Percentiles rank a stretch among this genome's conserved stretches.
Evolutionary conservation across 495 filamentous ascomycete genomes (phyloP).

Genomic region (Neurospora sp.): DNA sequence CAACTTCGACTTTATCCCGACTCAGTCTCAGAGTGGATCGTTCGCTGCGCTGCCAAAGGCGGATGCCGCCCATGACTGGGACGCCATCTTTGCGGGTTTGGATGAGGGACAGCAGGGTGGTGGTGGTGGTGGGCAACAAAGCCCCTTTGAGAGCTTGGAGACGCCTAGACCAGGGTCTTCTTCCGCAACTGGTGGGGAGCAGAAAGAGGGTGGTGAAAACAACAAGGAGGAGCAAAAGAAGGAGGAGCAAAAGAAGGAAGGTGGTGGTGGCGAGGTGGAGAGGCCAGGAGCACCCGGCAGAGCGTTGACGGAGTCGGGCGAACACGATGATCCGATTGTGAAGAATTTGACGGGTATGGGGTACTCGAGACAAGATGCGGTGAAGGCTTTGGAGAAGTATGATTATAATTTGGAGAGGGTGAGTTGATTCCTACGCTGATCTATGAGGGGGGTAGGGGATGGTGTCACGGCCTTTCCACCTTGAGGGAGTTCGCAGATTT

Average conservation of each 20-base stretch:
- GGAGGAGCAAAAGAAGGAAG: conserved; percentile 15
- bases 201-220: not conserved
- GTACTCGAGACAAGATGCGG: conserved; percentile 67
- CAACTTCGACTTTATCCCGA: conserved; percentile 33
- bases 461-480: too few relatives aligned
- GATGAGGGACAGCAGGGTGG: conserved; percentile 34
- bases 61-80: conserved; percentile 72
- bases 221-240: conserved; percentile 7
- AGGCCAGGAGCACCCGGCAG: conserved; percentile 40
- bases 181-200: not conserved
- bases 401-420: conserved; percentile 96
- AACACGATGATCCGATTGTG: conserved; percentile 83
- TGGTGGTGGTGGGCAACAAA: not conserved
- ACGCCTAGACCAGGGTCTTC: not conserved
- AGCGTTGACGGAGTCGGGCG: conserved; percentile 61
- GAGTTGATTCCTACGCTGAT: conserved; percentile 31
- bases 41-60: conserved; percentile 12
- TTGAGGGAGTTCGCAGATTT: too few relatives aligned
- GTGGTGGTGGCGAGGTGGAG: conserved; percentile 12
- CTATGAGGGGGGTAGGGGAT: too few relatives aligned
- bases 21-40: not conserved
- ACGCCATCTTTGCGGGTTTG: conserved; percentile 80
- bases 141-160: not conserved
- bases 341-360: conserved; percentile 89
- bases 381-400: conserved; percentile 81